These are phyloP conservation scores for Raphanus hybrid DNA, from an alignment of 441 rosid genomes.

Conservation along the genomic window DNA sequence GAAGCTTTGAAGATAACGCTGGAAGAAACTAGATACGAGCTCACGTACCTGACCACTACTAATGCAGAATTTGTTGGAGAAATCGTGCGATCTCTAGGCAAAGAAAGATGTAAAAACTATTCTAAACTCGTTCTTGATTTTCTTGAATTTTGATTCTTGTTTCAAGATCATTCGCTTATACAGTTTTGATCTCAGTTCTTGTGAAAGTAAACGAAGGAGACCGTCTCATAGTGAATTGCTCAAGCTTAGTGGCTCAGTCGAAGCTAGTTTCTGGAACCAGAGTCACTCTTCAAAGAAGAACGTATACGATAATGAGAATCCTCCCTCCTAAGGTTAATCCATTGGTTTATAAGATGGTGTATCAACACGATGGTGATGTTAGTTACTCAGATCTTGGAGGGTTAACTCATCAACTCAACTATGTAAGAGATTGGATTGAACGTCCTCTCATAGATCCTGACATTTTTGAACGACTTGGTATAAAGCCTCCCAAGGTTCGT, in stretches of 20 bases:
- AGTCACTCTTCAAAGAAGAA: not conserved
- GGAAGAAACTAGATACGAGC: not conserved
- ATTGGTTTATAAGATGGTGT: not conserved
- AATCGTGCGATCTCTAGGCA: not conserved
- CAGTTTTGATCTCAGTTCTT: not conserved
- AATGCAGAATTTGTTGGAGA: not conserved
- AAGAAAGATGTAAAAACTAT: not conserved
- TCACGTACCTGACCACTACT: not conserved
- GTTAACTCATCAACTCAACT: not conserved
- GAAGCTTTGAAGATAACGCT: not conserved
- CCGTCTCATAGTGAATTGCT: not conserved
- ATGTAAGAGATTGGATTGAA: not conserved
- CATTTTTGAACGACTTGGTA: not conserved
- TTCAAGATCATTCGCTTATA: not conserved
- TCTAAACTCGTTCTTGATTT: not conserved
- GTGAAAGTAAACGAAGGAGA: not conserved
- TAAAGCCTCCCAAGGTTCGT: not conserved
- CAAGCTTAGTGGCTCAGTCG: not conserved
- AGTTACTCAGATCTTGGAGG: not conserved
- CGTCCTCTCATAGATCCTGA: not conserved
- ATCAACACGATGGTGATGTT: not conserved
- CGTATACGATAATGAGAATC: not conserved
- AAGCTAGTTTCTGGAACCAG: constrained; percentile 6
- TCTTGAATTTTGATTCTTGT: not conserved
- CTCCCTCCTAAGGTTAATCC: not conserved